phyloP scores from a whole-genome alignment of 2,329 filamentous ascomycete genomes.

The Claviceps citrina region DNA sequence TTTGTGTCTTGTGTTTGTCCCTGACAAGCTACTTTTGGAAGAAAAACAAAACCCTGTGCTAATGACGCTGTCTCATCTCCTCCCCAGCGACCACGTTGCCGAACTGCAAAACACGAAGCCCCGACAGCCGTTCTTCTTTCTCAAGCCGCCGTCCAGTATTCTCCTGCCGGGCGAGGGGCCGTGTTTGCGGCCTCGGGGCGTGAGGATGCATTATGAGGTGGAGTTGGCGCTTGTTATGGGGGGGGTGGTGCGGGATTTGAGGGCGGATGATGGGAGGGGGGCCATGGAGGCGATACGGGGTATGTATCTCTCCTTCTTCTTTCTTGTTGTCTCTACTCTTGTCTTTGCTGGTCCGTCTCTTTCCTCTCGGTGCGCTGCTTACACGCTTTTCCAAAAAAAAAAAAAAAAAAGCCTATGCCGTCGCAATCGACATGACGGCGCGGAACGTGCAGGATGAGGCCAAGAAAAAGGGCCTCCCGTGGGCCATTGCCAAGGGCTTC shows the following conservation, averaged over 20 bases:
- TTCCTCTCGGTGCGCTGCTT: too few species aligned
- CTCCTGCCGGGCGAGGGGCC: constrained; percentile 64
- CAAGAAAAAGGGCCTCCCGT: constrained; percentile 87
- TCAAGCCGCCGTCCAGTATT: constrained; percentile 83
- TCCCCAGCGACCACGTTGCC: constrained; percentile 66
- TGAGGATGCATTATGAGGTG: constrained; percentile 85
- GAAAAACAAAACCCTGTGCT: too few species aligned
- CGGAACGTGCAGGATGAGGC: constrained; percentile 92
- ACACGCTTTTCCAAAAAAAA: too few species aligned
- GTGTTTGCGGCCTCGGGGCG: constrained; percentile 66
- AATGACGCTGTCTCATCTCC: background rate
- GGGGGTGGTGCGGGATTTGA: constrained; percentile 60
- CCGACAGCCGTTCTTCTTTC: constrained; percentile 97
- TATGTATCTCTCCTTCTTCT: constrained; percentile 21
- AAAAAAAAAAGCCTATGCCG: constrained; percentile 79
- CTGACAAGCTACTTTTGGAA: too few species aligned
- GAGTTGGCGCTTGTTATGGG: constrained; percentile 85
- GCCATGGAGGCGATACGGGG: constrained; percentile 71
- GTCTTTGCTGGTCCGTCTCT: background rate
- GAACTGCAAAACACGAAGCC: constrained; percentile 79
- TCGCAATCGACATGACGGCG: constrained; percentile 94
- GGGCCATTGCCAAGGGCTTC: constrained; percentile 93
- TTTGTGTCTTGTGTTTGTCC: background rate
- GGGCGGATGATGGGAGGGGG: constrained; percentile 56
- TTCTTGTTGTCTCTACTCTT: background rate